These are phyloP conservation scores for Lentinus tigrinus DNA, from an alignment of 768 basidiomycete genomes.

Conservation along the genomic window DNA sequence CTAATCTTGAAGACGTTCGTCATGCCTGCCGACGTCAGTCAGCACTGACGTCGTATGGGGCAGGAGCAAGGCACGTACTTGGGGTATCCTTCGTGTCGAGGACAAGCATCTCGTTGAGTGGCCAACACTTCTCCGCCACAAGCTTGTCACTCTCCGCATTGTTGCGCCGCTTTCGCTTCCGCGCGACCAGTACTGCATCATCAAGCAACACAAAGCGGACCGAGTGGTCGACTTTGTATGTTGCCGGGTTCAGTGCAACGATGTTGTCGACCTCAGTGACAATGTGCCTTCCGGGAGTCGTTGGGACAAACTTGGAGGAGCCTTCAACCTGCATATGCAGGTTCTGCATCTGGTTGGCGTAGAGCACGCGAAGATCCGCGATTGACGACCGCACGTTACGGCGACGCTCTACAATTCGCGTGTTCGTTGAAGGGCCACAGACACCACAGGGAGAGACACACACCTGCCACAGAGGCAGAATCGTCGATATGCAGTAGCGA, in stretches of 20 bases:
- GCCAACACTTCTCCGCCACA: conserved; percentile 93
- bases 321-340: conserved; percentile 91
- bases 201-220: conserved; percentile 91
- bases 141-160: conserved; percentile 67
- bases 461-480: conserved; percentile 62
- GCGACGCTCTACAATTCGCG: conserved; percentile 41
- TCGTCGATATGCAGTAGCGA: conserved; percentile 89
- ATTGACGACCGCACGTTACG: conserved; percentile 83
- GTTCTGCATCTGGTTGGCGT: conserved; percentile 91
- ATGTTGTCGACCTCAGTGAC: conserved; percentile 84
- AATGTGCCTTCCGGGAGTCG: conserved; percentile 88
- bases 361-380: conserved; percentile 92
- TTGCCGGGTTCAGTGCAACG: conserved; percentile 85
- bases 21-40: conserved; percentile 46
- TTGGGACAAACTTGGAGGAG: conserved; percentile 91
- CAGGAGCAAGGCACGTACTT: conserved; percentile 46
- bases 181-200: conserved; percentile 87
- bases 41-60: not conserved
- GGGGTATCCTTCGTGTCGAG: conserved; percentile 95
- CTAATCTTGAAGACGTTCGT: conserved; percentile 97
- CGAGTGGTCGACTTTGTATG: conserved; percentile 86
- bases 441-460: conserved; percentile 30
- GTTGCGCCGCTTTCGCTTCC: conserved; percentile 63
- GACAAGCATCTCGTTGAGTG: conserved; percentile 89
- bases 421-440: conserved; percentile 5